Percentiles rank a stretch among this genome's conserved stretches.
Conservation (phyloP, 495 filamentous ascomycete genomes). For the Delitschia confertaspora region DNA sequence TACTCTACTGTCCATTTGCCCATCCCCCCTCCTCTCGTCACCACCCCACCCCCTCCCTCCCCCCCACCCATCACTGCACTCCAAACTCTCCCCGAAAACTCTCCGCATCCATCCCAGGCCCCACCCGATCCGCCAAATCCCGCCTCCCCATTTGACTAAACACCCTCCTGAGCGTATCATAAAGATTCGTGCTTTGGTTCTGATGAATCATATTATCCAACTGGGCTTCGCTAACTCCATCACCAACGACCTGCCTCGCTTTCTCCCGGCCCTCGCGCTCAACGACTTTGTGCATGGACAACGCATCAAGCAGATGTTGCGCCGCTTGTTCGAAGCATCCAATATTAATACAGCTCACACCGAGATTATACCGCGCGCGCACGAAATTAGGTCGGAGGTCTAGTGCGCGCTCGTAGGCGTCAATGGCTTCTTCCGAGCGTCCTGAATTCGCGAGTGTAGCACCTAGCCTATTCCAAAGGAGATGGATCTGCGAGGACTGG, state of each 20-base stretch:
- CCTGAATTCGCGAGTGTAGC: slow-evolving; percentile 93
- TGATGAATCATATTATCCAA: slow-evolving; percentile 75
- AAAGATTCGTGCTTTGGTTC: slow-evolving; percentile 93
- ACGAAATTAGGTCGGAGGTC: slow-evolving; percentile 90
- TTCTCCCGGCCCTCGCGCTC: slow-evolving; percentile 76
- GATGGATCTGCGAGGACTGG: slow-evolving; percentile 66
- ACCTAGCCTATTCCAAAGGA: slow-evolving; percentile 96
- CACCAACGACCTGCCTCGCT: slow-evolving; percentile 69
- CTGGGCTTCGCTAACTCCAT: slow-evolving; percentile 52
- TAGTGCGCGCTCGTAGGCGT: slow-evolving; percentile 88
- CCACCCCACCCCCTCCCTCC: background rate
- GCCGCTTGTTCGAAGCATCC: slow-evolving; percentile 89
- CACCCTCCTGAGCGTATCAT: slow-evolving; percentile 84
- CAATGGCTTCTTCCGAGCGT: slow-evolving; percentile 87
- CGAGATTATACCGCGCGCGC: slow-evolving; percentile 90
- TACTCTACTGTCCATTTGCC: background rate
- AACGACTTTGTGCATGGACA: slow-evolving; percentile 94
- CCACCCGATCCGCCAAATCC: slow-evolving; percentile 79
- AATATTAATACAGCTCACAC: slow-evolving; percentile 95
- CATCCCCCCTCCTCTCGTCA: background rate
- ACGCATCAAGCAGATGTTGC: slow-evolving; percentile 82
- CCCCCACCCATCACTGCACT: slow-evolving; percentile 41
- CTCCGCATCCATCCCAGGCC: slow-evolving; percentile 83
- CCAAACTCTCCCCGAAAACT: slow-evolving; percentile 75
- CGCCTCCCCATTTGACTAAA: slow-evolving; percentile 88